Evolutionary conservation across 192 early-diverging fungal species (phyloP), one percentile per base, ranked within the genome.

Genomic region (Diversispora eburnea): DNA sequence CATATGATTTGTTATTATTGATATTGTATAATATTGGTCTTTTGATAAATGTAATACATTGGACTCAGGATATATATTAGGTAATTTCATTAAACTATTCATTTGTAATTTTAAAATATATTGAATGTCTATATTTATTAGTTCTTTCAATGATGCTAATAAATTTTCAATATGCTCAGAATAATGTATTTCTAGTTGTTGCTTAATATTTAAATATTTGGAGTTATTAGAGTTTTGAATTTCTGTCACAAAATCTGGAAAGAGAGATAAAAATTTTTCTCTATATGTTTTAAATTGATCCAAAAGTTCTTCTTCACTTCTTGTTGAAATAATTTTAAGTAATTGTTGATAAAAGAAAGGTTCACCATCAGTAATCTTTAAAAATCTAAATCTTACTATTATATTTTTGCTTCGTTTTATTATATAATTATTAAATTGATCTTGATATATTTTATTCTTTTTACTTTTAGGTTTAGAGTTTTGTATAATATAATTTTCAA

Each of bases 301-400:
- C 3, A 55, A 0, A 2, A 69, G 1, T 41, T 69, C 51, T 33
- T 41, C 13, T 51, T 69, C 51, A 41, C 4, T 41, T 69, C 13
- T 69, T 5, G 20, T 22, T 13, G 49, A 51, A 8, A 42, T 15
- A 13, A 8, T 52, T 33, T 41, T 10, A 5, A 69, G 45, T 13
- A 69, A 5, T 42, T 55, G n/a, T 55, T 69, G 39, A 39, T 69
- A 69, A 17, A 69, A 69, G 41, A 33, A 69, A 3, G 33, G n/a
- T 69, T 69, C 10, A 7, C 25, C 67, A 69, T 69, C 8, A 0
- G 39, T 0, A 7, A 54, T 15, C 39, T 33, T 54, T 15, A 69
- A 45, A 5, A 15, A n/a, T 39, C 33, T 0, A 55, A n/a, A 55
- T 41, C 22, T 13, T 4, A 22, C 22, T 25, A 68, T 17, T 33